Percentiles rank a stretch among this genome's conserved stretches.
Conservation (phyloP, 2,329 filamentous ascomycete species). For the Elsinoe australis region DNA sequence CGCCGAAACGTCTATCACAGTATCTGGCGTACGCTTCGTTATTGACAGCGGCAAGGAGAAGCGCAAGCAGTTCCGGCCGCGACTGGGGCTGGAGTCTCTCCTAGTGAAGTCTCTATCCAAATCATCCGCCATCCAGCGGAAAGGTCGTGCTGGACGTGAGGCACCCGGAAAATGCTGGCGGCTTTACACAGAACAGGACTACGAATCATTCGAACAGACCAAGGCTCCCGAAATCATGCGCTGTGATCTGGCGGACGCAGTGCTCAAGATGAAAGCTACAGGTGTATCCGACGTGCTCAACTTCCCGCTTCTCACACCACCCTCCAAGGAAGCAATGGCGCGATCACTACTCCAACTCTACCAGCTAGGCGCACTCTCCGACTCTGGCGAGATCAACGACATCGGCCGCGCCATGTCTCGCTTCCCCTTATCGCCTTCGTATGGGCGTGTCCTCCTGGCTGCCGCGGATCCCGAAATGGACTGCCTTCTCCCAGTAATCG, state of each 20-base stretch:
- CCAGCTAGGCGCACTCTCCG: constrained; percentile 66
- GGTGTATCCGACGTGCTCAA: constrained; percentile 72
- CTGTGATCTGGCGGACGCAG: constrained; percentile 76
- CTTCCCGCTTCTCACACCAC: constrained; percentile 80
- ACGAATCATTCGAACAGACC: constrained; percentile 59
- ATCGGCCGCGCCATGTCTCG: constrained; percentile 70
- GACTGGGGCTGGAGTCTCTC: constrained; percentile 81
- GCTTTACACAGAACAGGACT: constrained; percentile 76
- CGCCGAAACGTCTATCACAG: constrained; percentile 95
- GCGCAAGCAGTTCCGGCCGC: constrained; percentile 79
- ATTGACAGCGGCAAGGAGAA: constrained; percentile 92
- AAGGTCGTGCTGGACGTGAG: constrained; percentile 88
- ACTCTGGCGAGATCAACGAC: constrained; percentile 64
- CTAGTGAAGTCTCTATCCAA: constrained; percentile 85
- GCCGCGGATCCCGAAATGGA: constrained; percentile 62
- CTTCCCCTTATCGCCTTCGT: constrained; percentile 72
- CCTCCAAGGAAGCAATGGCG: constrained; percentile 67
- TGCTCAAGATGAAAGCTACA: constrained; percentile 88
- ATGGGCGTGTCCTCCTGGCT: constrained; percentile 75
- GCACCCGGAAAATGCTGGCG: constrained; percentile 82
- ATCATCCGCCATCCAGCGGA: constrained; percentile 84
- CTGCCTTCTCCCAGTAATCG: constrained; percentile 75
- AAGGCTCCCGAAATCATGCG: constrained; percentile 85
- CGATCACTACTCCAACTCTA: constrained; percentile 75
- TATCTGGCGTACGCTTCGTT: constrained; percentile 84